Base-by-base conservation (phyloP, 441 rosid species). In the Erodium moschatum region DNA sequence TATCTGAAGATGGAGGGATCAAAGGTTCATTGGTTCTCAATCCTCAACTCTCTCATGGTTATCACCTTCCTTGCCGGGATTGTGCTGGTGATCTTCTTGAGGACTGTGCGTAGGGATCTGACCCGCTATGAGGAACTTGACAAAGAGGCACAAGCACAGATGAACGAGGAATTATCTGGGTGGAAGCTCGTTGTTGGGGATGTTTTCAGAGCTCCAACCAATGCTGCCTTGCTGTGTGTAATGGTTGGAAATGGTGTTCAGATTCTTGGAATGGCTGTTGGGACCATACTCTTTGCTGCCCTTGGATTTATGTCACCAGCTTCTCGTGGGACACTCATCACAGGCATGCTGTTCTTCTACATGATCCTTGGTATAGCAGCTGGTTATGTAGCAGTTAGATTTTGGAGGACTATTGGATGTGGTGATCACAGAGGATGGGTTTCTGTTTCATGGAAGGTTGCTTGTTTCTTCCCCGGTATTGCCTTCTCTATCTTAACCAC, bases 1-100 rank as follows among this genome's bases (percentile, higher is more conserved):
- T 89, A 89, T 75, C 71, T 89, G 79, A 89, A 89, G 82, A 89
- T 87, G 96, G 96, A 86, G 71, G 96, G 96, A 20, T 83, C 96
- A 0, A 87, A 85, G 83, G 92, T 87, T 68, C 92, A 84, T 72
- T 87, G 96, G 96, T 81, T 89, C 74, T 89, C 92, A 0, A 81
- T 89, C 70, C 77, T 87, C 74, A 89, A 85, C 71, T 87, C 92
- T 63, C 78, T 29, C 31, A 29, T 89, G 85, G 92, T 86, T 5
- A 86, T 89, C 73, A 82, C 88, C 74, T 86, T 89, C 72, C 86
- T 89, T 67, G 92, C 96, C 11, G 85, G 89, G 63, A 85, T 89
- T 0, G 87, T 89, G 38, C 84, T 87, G 19, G 86, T 87, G 70
- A 89, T 89, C 78, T 84, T 89, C 80, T 78, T 87, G 83, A 89